Conservation (phyloP, 441 rosid genomes). For the Pelargonium fulgidum region DNA sequence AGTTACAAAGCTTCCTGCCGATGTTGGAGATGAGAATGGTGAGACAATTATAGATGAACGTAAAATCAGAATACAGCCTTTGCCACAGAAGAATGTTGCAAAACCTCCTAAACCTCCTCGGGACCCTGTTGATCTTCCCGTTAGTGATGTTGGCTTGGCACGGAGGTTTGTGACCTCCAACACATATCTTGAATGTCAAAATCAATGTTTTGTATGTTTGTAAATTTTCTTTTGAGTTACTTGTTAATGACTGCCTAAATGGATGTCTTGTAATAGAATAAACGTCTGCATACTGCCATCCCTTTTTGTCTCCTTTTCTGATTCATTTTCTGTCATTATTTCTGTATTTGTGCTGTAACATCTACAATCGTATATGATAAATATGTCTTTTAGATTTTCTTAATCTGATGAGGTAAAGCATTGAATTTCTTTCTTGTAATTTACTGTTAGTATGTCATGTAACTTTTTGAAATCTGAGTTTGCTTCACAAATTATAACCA, state of each 20-base stretch:
- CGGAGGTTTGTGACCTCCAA: constrained; percentile 60
- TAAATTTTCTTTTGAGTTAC: no score
- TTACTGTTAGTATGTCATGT: no score
- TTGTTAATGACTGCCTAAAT: no score
- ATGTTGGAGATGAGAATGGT: constrained; percentile 99
- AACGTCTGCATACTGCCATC: no score
- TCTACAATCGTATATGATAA: not conserved
- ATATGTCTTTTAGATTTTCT: no score
- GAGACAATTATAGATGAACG: constrained; percentile 96
- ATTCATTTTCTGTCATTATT: no score
- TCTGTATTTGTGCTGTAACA: not conserved
- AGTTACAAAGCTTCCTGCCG: constrained; percentile 90
- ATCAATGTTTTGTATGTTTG: not conserved
- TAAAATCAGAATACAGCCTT: constrained; percentile 88
- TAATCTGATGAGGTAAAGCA: no score
- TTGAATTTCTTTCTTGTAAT: no score
- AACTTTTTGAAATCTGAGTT: no score
- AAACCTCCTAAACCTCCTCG: constrained; percentile 43
- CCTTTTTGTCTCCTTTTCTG: no score
- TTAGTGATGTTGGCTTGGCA: constrained; percentile 77
- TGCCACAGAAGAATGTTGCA: constrained; percentile 64
- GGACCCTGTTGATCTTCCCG: constrained; percentile 60
- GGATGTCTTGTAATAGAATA: no score
- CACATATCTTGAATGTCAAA: not conserved
- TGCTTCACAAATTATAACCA: not conserved